Base-by-base conservation (phyloP, 2,329 filamentous ascomycete species). In the Diaporthe citri region DNA sequence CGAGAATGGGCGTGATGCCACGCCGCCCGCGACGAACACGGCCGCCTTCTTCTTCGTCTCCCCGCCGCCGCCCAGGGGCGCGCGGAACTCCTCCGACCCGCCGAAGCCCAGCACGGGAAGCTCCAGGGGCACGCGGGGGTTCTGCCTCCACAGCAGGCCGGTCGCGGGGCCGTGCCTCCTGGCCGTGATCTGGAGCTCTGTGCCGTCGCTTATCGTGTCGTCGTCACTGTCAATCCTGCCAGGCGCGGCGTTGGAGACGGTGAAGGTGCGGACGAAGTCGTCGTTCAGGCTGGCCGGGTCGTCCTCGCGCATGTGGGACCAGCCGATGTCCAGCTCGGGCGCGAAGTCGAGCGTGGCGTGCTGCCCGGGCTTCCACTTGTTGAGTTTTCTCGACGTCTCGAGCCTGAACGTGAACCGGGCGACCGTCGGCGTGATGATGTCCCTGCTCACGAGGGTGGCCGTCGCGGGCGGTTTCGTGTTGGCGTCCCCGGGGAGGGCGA, bases 1-100 rank as follows among this genome's bases (percentile, higher is more conserved):
- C 91, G n/a, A 97, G 85, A 4, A 97, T 79, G 2, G 95, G 95
- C 39, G 95, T 97, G 76, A 97, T 94, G 0, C 95, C 95, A 97
- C 93, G 4, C 95, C 95, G 0, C 90, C 94, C 8, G 94, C 94
- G 4, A 97, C 83, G 77, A 96, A 97, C 1, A 91, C 83, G 1
- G 85, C 83, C 46, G 84, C 77, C 28, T 78, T 80, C 12, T 34
- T 71, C 25, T 78, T 79, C 25, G 36, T 71, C 7, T 83, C 80
- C 22, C 79, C 78, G 9, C 20, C 48, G 10, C 20, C 66, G 5
- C 12, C n/a, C 4, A 41, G 20, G 0, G 81, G 79, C 55, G 88
- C 79, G 1, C 82, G 80, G 77, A 90, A 89, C 1, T 78, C 79
- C 60, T 86, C 85, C 20, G 86, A 86, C 1, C 95, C 95, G 0